These are phyloP conservation scores for Syzygium aromaticum DNA, from an alignment of 345 rosid species.

Conservation along the genomic window DNA sequence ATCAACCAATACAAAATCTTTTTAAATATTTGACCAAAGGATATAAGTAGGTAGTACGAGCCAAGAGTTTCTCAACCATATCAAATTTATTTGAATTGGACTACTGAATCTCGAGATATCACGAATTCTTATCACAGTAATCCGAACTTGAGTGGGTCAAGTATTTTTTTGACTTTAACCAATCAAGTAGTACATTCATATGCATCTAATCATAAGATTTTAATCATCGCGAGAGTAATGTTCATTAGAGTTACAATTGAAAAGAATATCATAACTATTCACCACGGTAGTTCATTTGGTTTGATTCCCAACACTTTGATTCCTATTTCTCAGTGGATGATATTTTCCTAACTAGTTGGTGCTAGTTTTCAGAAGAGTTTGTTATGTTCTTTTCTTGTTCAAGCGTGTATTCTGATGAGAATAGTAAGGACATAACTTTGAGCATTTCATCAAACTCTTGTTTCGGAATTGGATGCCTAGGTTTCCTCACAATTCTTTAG, in stretches of 20 bases:
- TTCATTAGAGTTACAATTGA: not conserved
- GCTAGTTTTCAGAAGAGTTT: not conserved
- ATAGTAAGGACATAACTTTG: not conserved
- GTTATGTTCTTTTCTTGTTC: not conserved
- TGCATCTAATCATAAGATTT: not conserved
- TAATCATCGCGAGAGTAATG: not conserved
- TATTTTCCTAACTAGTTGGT: not conserved
- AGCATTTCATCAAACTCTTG: not conserved
- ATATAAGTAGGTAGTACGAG: not conserved
- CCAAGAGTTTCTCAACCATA: not conserved
- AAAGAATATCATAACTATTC: not conserved
- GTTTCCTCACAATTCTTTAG: not conserved
- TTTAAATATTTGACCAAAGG: not conserved
- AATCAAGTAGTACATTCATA: not conserved
- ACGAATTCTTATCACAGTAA: not conserved
- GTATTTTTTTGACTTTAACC: not conserved
- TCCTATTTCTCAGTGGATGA: not conserved
- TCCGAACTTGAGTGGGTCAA: not conserved
- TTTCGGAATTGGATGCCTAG: not conserved
- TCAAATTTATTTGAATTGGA: too few species aligned
- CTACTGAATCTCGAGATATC: not conserved
- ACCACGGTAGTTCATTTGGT: not conserved
- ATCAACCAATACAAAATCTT: not conserved
- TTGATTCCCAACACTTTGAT: not conserved
- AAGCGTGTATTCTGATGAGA: not conserved